Percentiles rank a stretch among this genome's conserved stretches.
phyloP scores from a whole-genome alignment of 805 yeast genomes.

The Schizosaccharomyces japonicus region DNA sequence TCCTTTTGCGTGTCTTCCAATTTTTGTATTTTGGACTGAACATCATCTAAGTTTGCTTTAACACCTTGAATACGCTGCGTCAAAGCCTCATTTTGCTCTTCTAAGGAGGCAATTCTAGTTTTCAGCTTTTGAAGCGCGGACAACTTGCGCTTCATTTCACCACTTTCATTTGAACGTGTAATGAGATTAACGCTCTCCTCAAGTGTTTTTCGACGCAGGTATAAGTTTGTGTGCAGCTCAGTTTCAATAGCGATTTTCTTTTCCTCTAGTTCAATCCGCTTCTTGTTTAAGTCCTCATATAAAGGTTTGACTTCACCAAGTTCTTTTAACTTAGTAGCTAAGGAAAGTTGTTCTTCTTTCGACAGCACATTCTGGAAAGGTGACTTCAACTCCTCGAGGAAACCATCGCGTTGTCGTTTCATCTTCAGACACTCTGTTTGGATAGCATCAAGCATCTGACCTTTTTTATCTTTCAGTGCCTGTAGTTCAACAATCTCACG shows the following conservation, averaged over 20 bases:
- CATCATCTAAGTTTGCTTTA: constrained; percentile 13
- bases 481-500: constrained; percentile 6
- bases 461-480: constrained; percentile 7
- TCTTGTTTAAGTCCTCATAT: constrained; percentile 21
- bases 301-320: constrained; percentile 7
- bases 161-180: constrained; percentile 10
- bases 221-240: constrained; percentile 33
- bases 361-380: neutral
- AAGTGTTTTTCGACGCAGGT: constrained; percentile 28
- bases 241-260: constrained; percentile 25
- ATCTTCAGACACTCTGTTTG: neutral
- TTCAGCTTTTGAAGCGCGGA: constrained; percentile 3
- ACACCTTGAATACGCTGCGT: constrained; percentile 11
- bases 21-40: constrained; percentile 22
- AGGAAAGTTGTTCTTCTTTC: neutral
- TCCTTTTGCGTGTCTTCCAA: constrained; percentile 35
- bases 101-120: constrained; percentile 14
- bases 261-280: constrained; percentile 25
- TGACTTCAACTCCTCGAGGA: neutral
- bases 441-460: neutral
- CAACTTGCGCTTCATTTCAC: constrained; percentile 14
- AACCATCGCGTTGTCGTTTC: neutral
- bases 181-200: constrained; percentile 10
- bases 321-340: neutral
- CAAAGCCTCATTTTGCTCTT: constrained; percentile 14